A percentile compares a stretch with the other conserved stretches of the same genome.
Evolutionary conservation across 139 green algal species (phyloP).

Genomic region (Limnomonas spitsbergensis): DNA sequence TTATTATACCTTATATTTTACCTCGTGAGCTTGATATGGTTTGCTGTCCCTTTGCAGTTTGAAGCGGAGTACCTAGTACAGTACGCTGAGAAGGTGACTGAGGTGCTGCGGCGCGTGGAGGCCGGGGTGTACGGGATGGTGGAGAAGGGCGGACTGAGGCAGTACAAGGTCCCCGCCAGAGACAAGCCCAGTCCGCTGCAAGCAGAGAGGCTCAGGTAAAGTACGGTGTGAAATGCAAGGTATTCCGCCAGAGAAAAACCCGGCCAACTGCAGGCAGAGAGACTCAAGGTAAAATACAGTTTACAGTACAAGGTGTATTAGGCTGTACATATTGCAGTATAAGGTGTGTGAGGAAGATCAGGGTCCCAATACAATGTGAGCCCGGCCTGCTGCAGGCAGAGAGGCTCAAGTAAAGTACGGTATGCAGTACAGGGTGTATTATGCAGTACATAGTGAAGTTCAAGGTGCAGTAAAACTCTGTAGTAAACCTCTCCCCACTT

Average conservation of each 20-base stretch:
- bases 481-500: too few relatives aligned
- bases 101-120: slow-evolving; percentile 38
- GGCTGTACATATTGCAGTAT: too few relatives aligned
- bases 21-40: neutral
- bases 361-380: neutral
- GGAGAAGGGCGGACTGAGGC: slow-evolving; percentile 18
- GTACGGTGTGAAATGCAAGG: too few relatives aligned
- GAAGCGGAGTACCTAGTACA: slow-evolving; percentile 27
- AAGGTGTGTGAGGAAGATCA: slow-evolving; percentile 14
- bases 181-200: neutral
- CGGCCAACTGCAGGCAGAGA: too few relatives aligned
- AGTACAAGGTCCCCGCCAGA: slow-evolving; percentile 7
- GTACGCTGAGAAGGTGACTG: slow-evolving; percentile 31
- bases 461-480: too few relatives aligned
- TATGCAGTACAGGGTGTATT: too few relatives aligned
- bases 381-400: neutral
- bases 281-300: too few relatives aligned
- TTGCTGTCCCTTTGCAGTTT: neutral
- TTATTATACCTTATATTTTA: too few relatives aligned
- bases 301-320: too few relatives aligned
- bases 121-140: slow-evolving; percentile 27
- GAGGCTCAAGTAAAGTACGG: neutral
- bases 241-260: too few relatives aligned
- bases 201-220: neutral
- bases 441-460: too few relatives aligned